Evolutionary conservation across 768 basidiomycete species (phyloP), one percentile per base, ranked within the genome.

Genomic region (Lepiota brunneoincarnata): DNA sequence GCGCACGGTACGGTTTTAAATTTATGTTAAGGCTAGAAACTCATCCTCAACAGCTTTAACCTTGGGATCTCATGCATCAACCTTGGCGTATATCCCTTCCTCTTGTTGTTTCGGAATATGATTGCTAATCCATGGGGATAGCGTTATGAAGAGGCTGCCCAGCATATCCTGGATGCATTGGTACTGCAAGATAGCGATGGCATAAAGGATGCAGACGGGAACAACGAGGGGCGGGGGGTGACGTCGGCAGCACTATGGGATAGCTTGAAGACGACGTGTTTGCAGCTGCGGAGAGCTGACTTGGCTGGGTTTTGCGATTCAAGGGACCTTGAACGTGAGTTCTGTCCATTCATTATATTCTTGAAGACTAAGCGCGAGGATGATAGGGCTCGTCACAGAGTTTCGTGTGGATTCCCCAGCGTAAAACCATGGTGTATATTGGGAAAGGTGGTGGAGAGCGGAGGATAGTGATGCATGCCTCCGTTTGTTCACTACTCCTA

Each of bases 1-100:
- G 95, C 51, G 94, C 93, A 2, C 83, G 91, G 90, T 84, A 50
- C 53, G 75, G 65, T 1, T 18, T 37, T 44, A 20, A 41, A 24
- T n/a, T 36, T 31, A 20, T 24, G 40, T 42, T 36, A 5, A 39
- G 45, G 46, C 53, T 35, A 38, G 47, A 37, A 48, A 20, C 44
- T 38, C 35, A 50, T 36, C n/a, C 5, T 37, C 37, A 42, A n/a
- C 54, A 94, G 93, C 61, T 97, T 92, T 69, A 97, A 98, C 69
- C 76, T 97, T 14, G 94, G 93, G 18, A 97, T 97, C 57, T 91
- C 93, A 1, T 91, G 86, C 65, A 90, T 93, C 63, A 94, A 92
- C 67, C 78, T 98, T 52, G 79, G 81, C 49, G 91, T 93, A 66
- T 54, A 79, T 73, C 42, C 49, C 39, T 53, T 61, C 47, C 40